A percentile compares a stretch with the other conserved stretches of the same genome.
These are phyloP conservation scores for Isoetes engelmannii DNA, from an alignment of 83 land plant genomes.

Conservation along the genomic window DNA sequence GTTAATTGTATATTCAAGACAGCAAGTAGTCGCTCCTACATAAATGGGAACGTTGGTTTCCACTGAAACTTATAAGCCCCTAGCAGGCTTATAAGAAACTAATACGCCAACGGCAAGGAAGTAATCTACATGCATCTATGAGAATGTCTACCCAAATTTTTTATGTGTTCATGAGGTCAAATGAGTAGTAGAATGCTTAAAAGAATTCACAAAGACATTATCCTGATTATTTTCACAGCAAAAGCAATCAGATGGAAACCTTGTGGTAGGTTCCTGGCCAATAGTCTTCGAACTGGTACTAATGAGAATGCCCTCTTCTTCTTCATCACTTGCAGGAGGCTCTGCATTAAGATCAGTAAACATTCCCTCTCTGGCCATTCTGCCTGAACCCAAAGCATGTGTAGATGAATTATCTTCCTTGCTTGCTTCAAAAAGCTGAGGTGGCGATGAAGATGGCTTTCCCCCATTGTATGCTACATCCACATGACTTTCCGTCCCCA, in stretches of 20 bases:
- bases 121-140: neutral
- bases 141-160: neutral
- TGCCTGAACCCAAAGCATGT: neutral
- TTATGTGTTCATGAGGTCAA: neutral
- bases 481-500: no score
- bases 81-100: no score
- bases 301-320: slow-evolving; percentile 14
- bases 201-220: no score
- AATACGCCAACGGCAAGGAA: no score
- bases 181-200: no score
- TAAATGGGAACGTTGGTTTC: no score
- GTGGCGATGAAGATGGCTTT: no score
- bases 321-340: slow-evolving; percentile 28
- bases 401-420: no score
- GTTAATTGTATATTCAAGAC: neutral
- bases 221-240: neutral
- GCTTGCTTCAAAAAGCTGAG: no score
- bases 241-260: neutral
- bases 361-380: slow-evolving; percentile 13
- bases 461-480: no score
- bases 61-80: no score
- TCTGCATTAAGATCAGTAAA: slow-evolving; percentile 33
- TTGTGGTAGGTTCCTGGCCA: neutral
- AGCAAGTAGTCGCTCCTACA: no score
- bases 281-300: neutral